Evolutionary conservation across 2,329 filamentous ascomycete species (phyloP), one percentile per base, ranked within the genome.

Genomic region (Phoma sp.): DNA sequence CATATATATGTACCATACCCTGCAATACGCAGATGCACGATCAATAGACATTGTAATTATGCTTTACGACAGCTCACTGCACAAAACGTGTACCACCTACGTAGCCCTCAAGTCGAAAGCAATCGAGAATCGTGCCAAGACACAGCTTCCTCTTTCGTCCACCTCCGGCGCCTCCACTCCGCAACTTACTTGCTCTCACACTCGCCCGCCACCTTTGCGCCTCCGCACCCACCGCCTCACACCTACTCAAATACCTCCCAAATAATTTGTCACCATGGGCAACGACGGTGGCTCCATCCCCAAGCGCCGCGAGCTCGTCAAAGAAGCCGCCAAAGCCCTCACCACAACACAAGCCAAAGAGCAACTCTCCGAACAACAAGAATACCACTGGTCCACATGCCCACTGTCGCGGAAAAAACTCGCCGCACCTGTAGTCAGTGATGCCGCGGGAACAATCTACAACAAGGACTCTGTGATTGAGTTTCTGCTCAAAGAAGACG

Each of bases 251-350:
- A 15, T 26, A 38, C 30, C 36, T n/a, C 29, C 40, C 47, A 23
- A 36, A 29, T 26, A 36, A 18, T 2, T 3, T 29, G 7, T 12
- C 37, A 60, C 45, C 66, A 97, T 99, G 95, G 95, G 95, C 74
- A 99, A 99, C 79, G 95, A 99, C 75, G 95, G 95, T 65, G 95
- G 95, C 73, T 87, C 91, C 64, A 99, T 99, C 65, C 95, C 95
- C 5, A 98, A 90, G 60, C 91, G 96, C 26, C 90, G 92, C 70
- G 96, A 99, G 77, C 90, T 99, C 38, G 95, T 99, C 74, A 96
- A 96, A 77, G 89, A 93, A 76, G 92, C 93, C 23, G 92, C 93
- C 34, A 90, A 91, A 66, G 84, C 87, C 45, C 90, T 90, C 18
- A 96, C 90, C 28, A 84, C 91, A 23, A 88, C 91, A 39, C 90